Conservation (phyloP, 192 early-diverging fungal genomes). For the Linnemannia zychae region DNA sequence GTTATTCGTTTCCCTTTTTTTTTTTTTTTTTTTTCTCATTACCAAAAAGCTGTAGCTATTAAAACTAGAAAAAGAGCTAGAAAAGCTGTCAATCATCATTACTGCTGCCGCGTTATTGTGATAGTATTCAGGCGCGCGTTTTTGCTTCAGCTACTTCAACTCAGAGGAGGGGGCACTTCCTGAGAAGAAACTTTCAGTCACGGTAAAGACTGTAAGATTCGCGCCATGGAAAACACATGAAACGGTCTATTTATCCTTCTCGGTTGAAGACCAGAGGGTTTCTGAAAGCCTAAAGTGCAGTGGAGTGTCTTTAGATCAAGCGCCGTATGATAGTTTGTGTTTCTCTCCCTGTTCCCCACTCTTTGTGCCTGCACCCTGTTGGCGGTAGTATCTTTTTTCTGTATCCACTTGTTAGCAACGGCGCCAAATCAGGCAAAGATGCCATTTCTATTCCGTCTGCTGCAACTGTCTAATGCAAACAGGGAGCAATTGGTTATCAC, state of each 20-base stretch:
- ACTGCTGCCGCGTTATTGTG: not conserved
- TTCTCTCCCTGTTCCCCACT: not conserved
- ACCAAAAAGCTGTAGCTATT: not conserved
- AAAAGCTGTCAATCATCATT: not conserved
- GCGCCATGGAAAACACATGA: too few relatives aligned
- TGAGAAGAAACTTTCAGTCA: too few relatives aligned
- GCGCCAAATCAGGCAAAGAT: slow-evolving; percentile 4
- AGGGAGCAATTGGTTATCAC: not conserved
- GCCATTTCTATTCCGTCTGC: not conserved
- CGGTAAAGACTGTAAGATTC: too few relatives aligned
- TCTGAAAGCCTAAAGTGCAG: not conserved
- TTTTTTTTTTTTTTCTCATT: not conserved
- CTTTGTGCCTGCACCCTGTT: not conserved
- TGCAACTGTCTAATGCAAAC: not conserved
- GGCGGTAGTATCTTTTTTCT: not conserved
- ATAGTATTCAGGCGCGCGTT: not conserved
- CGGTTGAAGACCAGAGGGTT: too few relatives aligned
- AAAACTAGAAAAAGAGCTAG: slow-evolving; percentile 8
- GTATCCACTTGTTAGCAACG: not conserved
- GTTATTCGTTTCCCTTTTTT: not conserved
- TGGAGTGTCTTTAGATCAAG: too few relatives aligned
- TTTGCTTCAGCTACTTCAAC: too few relatives aligned
- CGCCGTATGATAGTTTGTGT: too few relatives aligned
- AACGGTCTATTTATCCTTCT: too few relatives aligned
- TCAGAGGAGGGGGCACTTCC: too few relatives aligned